Evolutionary conservation across 257 asterid species (phyloP).

Genomic region (Phtheirospermum japonicum): DNA sequence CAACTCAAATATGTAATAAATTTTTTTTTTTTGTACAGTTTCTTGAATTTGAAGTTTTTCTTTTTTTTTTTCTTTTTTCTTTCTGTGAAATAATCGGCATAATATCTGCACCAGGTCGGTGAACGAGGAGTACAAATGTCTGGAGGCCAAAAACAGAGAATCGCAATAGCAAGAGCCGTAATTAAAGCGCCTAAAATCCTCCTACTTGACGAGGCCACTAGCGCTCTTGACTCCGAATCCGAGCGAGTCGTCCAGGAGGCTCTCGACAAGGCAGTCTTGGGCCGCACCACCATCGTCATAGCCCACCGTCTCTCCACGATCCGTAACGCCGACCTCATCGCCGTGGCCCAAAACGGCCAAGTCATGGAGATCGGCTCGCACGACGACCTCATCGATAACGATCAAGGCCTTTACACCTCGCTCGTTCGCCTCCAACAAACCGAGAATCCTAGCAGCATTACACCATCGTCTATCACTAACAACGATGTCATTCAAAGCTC

Average conservation of each 20-base stretch:
- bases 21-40: too few relatives aligned
- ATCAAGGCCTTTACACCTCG: constrained; percentile 50
- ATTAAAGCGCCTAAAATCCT: constrained; percentile 79
- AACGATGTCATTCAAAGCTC: constrained; percentile 37
- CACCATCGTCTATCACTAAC: constrained; percentile 28
- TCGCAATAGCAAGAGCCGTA: constrained; percentile 89
- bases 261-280: constrained; percentile 74
- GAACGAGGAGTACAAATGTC: constrained; percentile 94
- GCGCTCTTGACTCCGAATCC: constrained; percentile 88
- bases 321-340: constrained; percentile 72
- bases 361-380: constrained; percentile 74
- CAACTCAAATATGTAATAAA: too few relatives aligned
- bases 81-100: neutral
- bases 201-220: constrained; percentile 91
- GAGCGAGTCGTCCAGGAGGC: constrained; percentile 84
- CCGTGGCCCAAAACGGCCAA: constrained; percentile 65
- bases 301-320: constrained; percentile 96
- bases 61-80: neutral
- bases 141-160: constrained; percentile 97
- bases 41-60: neutral
- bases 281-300: constrained; percentile 77
- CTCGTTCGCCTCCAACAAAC: constrained; percentile 71
- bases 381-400: constrained; percentile 43
- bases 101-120: constrained; percentile 59
- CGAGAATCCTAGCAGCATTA: constrained; percentile 22